Evolutionary conservation across 306 rosid genomes (phyloP).

Genomic region (Cercis canadensis): DNA sequence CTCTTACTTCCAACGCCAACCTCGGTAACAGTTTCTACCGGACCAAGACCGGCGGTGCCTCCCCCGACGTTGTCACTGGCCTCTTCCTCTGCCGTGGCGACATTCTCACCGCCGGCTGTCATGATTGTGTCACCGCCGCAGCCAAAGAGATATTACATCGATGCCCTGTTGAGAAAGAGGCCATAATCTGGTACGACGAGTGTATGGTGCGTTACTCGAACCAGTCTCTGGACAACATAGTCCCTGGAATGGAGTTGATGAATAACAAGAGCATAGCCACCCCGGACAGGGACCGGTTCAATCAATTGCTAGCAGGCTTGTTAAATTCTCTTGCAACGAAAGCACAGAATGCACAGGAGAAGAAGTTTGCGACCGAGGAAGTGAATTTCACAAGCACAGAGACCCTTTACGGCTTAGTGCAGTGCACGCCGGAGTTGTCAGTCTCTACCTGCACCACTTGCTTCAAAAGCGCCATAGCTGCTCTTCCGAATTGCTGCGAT

Average conservation of each 20-base stretch:
- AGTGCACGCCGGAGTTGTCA: conserved; percentile 42
- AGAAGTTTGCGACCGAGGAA: conserved; percentile 31
- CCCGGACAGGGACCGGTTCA: no score
- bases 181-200: background rate
- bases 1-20: conserved; percentile 45
- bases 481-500: conserved; percentile 35
- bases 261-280: no score
- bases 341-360: background rate
- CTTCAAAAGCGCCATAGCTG: conserved; percentile 21
- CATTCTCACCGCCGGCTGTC: conserved; percentile 28
- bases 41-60: conserved; percentile 22
- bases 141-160: background rate
- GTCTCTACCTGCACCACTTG: conserved; percentile 33
- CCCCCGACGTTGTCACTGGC: conserved; percentile 41
- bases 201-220: conserved; percentile 34
- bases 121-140: conserved; percentile 45
- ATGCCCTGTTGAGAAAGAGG: conserved; percentile 40
- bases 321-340: background rate
- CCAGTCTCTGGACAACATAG: conserved; percentile 3
- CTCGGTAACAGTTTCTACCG: conserved; percentile 35
- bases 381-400: conserved; percentile 31
- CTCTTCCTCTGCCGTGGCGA: conserved; percentile 71
- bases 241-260: no score
- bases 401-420: conserved; percentile 34
- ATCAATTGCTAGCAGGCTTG: no score